These are phyloP conservation scores for Luzula sylvatica DNA, from an alignment of 176 grass and related monocot species.

Conservation along the genomic window DNA sequence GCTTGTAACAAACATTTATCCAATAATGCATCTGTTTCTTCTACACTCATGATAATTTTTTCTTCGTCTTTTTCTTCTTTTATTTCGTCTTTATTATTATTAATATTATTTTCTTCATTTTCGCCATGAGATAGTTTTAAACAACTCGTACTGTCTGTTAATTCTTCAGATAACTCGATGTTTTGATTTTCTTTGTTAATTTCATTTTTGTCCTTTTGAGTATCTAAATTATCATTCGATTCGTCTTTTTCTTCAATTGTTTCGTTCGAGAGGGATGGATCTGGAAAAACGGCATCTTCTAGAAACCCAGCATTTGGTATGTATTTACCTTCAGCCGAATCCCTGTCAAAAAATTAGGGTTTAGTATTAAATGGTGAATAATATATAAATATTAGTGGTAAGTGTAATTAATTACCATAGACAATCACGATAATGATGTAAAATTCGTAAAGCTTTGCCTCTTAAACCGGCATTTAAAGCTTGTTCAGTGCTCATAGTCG, in stretches of 20 bases:
- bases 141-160: conserved; percentile 30
- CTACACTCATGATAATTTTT: conserved; percentile 49
- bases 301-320: conserved; percentile 91
- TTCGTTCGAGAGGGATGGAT: conserved; percentile 42
- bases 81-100: conserved; percentile 30
- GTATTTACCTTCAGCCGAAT: conserved; percentile 64
- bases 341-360: conserved; percentile 46
- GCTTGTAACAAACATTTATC: conserved; percentile 90
- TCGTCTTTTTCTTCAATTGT: conserved; percentile 19
- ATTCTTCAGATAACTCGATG: conserved; percentile 34
- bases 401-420: conserved; percentile 54
- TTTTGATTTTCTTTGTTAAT: conserved; percentile 8
- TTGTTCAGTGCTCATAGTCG: conserved; percentile 61
- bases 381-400: not conserved
- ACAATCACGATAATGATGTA: conserved; percentile 71
- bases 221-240: conserved; percentile 27
- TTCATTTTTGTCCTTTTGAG: conserved; percentile 22
- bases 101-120: conserved; percentile 24
- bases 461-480: conserved; percentile 68
- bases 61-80: conserved; percentile 44
- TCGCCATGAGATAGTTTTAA: conserved; percentile 39
- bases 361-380: not conserved
- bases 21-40: conserved; percentile 83
- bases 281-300: conserved; percentile 77
- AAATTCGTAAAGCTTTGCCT: conserved; percentile 75